A percentile compares a stretch with the other conserved stretches of the same genome.
phyloP scores from a whole-genome alignment of 352 stramenopile species.

The Plasmopara viticola region DNA sequence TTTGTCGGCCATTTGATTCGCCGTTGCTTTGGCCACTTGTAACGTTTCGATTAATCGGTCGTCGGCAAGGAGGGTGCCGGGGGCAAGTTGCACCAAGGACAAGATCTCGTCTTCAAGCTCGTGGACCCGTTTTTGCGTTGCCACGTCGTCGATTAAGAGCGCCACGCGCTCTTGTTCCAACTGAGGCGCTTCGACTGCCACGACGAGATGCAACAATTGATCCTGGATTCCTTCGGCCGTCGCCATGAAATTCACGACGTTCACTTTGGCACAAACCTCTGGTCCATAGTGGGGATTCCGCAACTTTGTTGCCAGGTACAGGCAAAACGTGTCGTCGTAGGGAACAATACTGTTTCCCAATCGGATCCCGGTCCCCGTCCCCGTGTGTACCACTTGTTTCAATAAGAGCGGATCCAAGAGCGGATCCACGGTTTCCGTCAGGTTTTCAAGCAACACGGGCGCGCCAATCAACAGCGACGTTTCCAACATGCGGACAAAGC shows the following conservation, averaged over 20 bases:
- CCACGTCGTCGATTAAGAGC: slow-evolving; percentile 91
- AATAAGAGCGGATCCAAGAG: slow-evolving; percentile 91
- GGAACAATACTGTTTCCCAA: slow-evolving; percentile 92
- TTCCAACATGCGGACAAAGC: slow-evolving; percentile 93
- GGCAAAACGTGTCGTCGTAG: slow-evolving; percentile 89
- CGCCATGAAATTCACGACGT: slow-evolving; percentile 96
- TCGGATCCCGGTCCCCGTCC: slow-evolving; percentile 86
- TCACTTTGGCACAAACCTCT: slow-evolving; percentile 95
- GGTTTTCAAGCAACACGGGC: slow-evolving; percentile 91
- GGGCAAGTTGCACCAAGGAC: slow-evolving; percentile 86
- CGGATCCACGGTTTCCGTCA: slow-evolving; percentile 91
- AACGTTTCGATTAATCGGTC: slow-evolving; percentile 93
- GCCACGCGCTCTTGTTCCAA: slow-evolving; percentile 90
- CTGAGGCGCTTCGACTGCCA: slow-evolving; percentile 90
- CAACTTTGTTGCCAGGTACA: slow-evolving; percentile 95
- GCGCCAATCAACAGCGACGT: slow-evolving; percentile 93
- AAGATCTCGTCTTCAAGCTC: slow-evolving; percentile 97
- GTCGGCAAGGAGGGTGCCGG: slow-evolving; percentile 95
- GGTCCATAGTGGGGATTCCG: slow-evolving; percentile 92
- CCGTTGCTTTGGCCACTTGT: slow-evolving; percentile 88
- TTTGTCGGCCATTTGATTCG: slow-evolving; percentile 93
- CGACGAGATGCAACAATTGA: slow-evolving; percentile 93
- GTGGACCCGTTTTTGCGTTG: slow-evolving; percentile 92
- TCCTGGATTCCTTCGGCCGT: slow-evolving; percentile 93
- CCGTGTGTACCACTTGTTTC: slow-evolving; percentile 89